Evolutionary conservation across 2,329 filamentous ascomycete genomes (phyloP), one percentile per base, ranked within the genome.

Genomic region (Pseudogymnoascus sp.): DNA sequence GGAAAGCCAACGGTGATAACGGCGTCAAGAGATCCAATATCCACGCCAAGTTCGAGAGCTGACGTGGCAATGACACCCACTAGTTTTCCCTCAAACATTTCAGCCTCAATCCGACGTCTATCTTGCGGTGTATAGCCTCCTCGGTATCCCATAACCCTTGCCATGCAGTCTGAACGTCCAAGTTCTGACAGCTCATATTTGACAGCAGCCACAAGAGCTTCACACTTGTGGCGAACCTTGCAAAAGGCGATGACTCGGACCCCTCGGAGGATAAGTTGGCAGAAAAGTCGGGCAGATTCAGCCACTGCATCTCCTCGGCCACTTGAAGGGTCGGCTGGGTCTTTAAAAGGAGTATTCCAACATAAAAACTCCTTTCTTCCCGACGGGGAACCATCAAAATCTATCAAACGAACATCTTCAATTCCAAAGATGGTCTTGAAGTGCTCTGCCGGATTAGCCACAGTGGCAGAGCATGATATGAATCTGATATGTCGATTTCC

Each of bases 81-180:
- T 1, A 99, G 81, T 71, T 93, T 95, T 0, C 95, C 95, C 64
- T 96, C 90, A 70, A 99, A 99, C 95, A 99, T 98, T 73, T 98
- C 93, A 25, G 83, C 86, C 75, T 99, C 95, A 65, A 99, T 97
- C 64, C 84, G 82, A 16, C 95, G 85, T 64, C 95, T 83, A 71
- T 99, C 95, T 73, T 96, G 90, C 1, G 93, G 86, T 2, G 93
- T 96, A 73, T 99, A 99, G 0, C 95, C 95, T 23, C 95, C 95
- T 67, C 95, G 86, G 72, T 99, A 99, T 0, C 90, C 92, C 92
- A 96, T 97, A 1, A 99, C 91, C 57, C 93, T 81, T 28, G 84
- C 84, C 71, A 86, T 85, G 39, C 91, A 88, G 71, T 96, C 92
- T 2, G 84, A 77, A 45, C 92, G 83, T 23, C 92, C 91, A 0